Conservation (phyloP, 139 green algal species). For the Chlorella sorokiniana region DNA sequence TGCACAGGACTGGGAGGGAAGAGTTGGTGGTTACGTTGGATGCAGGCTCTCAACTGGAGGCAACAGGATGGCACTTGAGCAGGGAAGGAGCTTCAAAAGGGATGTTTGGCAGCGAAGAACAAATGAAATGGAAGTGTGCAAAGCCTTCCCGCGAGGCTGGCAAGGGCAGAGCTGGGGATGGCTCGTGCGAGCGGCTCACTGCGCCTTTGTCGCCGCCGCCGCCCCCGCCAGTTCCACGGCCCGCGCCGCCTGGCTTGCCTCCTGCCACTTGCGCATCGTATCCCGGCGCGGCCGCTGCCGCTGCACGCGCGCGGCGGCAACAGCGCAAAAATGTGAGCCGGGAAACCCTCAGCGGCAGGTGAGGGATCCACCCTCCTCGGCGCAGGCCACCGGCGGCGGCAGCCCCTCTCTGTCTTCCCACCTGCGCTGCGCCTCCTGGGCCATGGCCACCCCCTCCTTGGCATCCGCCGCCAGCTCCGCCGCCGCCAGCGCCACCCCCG, state of each 20-base stretch:
- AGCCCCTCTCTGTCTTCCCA: neutral
- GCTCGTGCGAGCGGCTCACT: neutral
- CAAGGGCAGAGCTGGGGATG: neutral
- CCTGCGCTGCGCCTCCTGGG: constrained; percentile 61
- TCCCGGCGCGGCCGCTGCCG: constrained; percentile 55
- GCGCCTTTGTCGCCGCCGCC: neutral
- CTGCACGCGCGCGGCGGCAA: neutral
- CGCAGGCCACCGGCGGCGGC: neutral
- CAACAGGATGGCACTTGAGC: no score
- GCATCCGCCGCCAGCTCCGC: constrained; percentile 65
- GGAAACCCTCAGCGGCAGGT: neutral
- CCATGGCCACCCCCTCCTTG: constrained; percentile 88
- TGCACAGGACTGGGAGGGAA: no score
- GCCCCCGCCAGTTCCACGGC: neutral
- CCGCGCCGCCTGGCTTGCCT: constrained; percentile 40
- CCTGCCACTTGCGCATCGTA: constrained; percentile 60
- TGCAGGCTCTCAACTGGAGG: no score
- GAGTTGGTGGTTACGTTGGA: no score
- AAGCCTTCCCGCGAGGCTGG: no score
- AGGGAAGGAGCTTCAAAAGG: no score
- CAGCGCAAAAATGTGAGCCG: neutral
- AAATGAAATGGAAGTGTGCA: no score
- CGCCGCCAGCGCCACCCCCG: constrained; percentile 89
- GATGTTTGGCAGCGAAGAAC: no score
- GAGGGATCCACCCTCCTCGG: neutral